These are phyloP conservation scores for Neospora caninum DNA, from an alignment of 169 alveolate species.

Conservation along the genomic window DNA sequence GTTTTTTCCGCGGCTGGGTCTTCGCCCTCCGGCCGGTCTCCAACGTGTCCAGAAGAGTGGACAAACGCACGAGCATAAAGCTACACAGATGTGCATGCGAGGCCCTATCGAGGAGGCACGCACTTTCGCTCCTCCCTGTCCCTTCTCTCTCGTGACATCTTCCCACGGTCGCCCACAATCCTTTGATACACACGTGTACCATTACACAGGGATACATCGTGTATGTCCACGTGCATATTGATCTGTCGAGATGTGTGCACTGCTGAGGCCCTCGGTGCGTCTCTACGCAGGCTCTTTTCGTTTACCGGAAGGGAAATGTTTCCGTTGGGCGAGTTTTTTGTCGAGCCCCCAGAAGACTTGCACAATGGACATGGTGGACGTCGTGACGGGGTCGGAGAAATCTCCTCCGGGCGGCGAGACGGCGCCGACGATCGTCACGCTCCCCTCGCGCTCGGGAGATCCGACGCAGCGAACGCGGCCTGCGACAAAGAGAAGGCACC, in stretches of 20 bases:
- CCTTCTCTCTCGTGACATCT: no score
- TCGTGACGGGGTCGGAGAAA: constrained; percentile 99
- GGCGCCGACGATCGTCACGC: constrained; percentile 99
- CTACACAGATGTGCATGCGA: background rate
- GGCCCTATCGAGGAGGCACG: no score
- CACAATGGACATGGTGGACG: constrained; percentile 97
- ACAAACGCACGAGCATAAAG: background rate
- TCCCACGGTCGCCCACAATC: no score
- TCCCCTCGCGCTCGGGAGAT: constrained; percentile 97
- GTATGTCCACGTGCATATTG: background rate
- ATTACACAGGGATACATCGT: no score
- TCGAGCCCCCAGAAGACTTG: constrained; percentile 99
- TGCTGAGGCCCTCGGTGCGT: background rate
- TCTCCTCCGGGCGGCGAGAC: constrained; percentile 96
- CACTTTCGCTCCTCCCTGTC: no score
- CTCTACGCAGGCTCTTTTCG: background rate
- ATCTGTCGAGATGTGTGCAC: background rate
- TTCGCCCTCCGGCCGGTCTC: background rate
- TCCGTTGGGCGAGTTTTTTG: constrained; percentile 98
- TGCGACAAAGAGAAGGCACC: constrained; percentile 13
- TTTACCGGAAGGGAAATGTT: constrained; percentile 97
- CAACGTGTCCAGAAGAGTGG: no score
- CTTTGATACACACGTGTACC: no score
- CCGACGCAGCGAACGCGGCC: constrained; percentile 97
- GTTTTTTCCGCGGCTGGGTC: background rate